Conservation (phyloP, 2,329 filamentous ascomycete species). For the Exophiala mesophila region DNA sequence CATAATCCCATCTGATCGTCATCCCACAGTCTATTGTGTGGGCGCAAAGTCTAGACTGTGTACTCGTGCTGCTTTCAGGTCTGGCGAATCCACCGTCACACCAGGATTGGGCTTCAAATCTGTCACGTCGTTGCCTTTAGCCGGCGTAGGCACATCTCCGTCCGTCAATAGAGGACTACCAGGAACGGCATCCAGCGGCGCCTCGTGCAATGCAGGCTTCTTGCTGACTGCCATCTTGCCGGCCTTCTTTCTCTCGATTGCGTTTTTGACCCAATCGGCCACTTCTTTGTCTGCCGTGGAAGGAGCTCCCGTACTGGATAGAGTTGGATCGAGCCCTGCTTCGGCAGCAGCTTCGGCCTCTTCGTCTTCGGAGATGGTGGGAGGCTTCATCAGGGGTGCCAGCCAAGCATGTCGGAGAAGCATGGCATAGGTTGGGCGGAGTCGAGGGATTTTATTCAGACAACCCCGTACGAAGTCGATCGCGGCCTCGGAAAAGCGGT, state of each 20-base stretch:
- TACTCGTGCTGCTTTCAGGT: constrained; percentile 22
- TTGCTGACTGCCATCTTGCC: constrained; percentile 52
- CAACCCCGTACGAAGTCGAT: constrained; percentile 84
- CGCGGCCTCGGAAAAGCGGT: constrained; percentile 72
- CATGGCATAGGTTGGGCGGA: constrained; percentile 90
- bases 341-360: constrained; percentile 54
- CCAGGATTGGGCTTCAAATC: constrained; percentile 20
- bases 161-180: constrained; percentile 29
- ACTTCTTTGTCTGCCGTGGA: constrained; percentile 72
- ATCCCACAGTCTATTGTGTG: background rate
- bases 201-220: constrained; percentile 82
- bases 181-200: constrained; percentile 68
- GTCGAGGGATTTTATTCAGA: constrained; percentile 84
- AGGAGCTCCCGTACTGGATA: constrained; percentile 32
- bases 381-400: constrained; percentile 65
- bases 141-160: constrained; percentile 3
- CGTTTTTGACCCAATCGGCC: constrained; percentile 72
- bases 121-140: background rate
- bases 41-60: constrained; percentile 25
- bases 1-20: background rate
- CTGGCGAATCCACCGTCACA: constrained; percentile 20
- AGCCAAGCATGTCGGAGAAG: constrained; percentile 89
- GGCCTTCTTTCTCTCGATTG: constrained; percentile 61
- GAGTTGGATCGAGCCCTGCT: constrained; percentile 27
- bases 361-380: constrained; percentile 66